phyloP scores from a whole-genome alignment of 2,329 filamentous ascomycete genomes.

The Fusarium aywerte region DNA sequence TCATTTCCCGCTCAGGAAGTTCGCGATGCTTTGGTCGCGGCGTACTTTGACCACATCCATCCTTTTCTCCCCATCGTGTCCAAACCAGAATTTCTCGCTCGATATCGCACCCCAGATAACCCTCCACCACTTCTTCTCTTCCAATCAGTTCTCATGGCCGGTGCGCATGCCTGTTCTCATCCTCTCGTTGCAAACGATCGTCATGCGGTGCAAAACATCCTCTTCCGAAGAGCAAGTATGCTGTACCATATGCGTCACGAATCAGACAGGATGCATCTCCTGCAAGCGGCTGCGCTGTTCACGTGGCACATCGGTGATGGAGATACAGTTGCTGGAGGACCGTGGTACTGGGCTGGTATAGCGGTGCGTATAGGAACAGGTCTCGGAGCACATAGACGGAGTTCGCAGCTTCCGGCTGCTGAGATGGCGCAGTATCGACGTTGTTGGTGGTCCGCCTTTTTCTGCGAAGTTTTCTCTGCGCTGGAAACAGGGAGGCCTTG shows the following conservation, averaged over 20 bases:
- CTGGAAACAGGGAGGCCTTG: slow-evolving; percentile 41
- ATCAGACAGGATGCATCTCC: slow-evolving; percentile 40
- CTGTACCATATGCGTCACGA: slow-evolving; percentile 44
- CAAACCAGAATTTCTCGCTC: slow-evolving; percentile 41
- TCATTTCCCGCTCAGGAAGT: slow-evolving; percentile 44
- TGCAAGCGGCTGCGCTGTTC: slow-evolving; percentile 40
- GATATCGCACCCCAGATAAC: slow-evolving; percentile 37
- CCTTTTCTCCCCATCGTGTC: slow-evolving; percentile 42
- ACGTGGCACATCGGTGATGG: slow-evolving; percentile 44
- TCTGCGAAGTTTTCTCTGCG: slow-evolving; percentile 41
- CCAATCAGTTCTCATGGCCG: slow-evolving; percentile 43
- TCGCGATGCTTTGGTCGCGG: slow-evolving; percentile 37
- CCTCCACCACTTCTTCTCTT: slow-evolving; percentile 37
- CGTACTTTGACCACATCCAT: slow-evolving; percentile 44
- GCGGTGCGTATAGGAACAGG: slow-evolving; percentile 40
- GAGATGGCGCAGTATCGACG: slow-evolving; percentile 43
- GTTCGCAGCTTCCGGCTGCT: slow-evolving; percentile 32
- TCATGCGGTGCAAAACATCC: slow-evolving; percentile 44
- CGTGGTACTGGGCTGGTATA: slow-evolving; percentile 44
- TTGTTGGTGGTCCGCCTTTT: slow-evolving; percentile 44
- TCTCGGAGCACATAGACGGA: slow-evolving; percentile 35
- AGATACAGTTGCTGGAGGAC: slow-evolving; percentile 38
- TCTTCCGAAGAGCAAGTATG: slow-evolving; percentile 43
- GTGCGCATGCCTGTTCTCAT: slow-evolving; percentile 41
- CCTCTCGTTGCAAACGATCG: slow-evolving; percentile 41